Conservation (phyloP, 495 filamentous ascomycete genomes). For the Aspergillus avenaceus region DNA sequence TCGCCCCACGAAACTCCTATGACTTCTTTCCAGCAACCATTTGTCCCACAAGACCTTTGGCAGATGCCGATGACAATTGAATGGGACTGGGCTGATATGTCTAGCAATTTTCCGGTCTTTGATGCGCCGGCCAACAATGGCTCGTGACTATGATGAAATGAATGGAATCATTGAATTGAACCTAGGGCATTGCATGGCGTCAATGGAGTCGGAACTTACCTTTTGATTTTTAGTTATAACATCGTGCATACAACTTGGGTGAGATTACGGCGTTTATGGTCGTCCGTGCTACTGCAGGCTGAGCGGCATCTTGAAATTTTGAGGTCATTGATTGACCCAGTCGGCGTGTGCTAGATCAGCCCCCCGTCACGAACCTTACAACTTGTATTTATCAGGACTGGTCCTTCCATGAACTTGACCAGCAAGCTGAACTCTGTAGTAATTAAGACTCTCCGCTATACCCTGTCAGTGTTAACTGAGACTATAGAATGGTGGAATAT, state of each 20-base stretch:
- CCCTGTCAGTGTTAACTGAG: too few species aligned
- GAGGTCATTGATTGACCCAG: too few species aligned
- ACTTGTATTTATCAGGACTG: too few species aligned
- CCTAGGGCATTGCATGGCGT: not conserved
- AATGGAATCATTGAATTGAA: not conserved
- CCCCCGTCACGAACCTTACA: too few species aligned
- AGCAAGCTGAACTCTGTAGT: too few species aligned
- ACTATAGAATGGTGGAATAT: too few species aligned
- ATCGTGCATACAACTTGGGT: constrained; percentile 3
- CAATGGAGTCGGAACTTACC: not conserved
- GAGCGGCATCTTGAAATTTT: too few species aligned
- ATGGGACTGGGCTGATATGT: constrained; percentile 97
- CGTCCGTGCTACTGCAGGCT: too few species aligned
- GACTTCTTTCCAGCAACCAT: constrained; percentile 75
- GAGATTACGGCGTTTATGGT: constrained; percentile 9
- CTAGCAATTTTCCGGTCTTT: constrained; percentile 45
- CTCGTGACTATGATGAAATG: constrained; percentile 16
- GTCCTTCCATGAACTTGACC: too few species aligned
- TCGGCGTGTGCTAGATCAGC: too few species aligned
- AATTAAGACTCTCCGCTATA: too few species aligned
- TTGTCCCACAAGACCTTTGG: constrained; percentile 96
- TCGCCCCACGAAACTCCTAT: constrained; percentile 37
- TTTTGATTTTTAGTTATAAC: constrained; percentile 1
- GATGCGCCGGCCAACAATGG: constrained; percentile 28
- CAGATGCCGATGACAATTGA: constrained; percentile 94